Evolutionary conservation across 805 yeast species (phyloP).

Genomic region (Cyberlindnera maritima): DNA sequence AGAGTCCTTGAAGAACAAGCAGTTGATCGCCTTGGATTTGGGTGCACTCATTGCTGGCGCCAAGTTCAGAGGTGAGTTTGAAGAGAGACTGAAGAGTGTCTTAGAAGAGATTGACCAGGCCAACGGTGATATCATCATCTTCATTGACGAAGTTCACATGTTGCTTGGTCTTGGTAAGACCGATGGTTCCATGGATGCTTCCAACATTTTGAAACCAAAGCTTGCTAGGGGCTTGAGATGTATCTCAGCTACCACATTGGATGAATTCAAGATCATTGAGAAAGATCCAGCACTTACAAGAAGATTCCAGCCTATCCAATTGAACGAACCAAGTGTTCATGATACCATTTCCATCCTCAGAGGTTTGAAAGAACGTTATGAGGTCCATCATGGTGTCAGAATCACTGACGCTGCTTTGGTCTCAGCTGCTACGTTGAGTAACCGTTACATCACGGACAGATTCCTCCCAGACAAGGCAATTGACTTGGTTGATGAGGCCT

Average conservation of each 20-base stretch:
- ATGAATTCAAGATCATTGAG: conserved; percentile 92
- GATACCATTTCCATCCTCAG: conserved; percentile 90
- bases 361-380: conserved; percentile 91
- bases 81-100: conserved; percentile 79
- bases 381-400: conserved; percentile 96
- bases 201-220: conserved; percentile 89
- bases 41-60: conserved; percentile 94
- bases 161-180: conserved; percentile 88
- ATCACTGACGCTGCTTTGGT: conserved; percentile 90
- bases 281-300: conserved; percentile 95
- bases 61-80: conserved; percentile 94
- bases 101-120: conserved; percentile 81
- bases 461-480: conserved; percentile 95
- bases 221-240: conserved; percentile 92
- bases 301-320: conserved; percentile 84
- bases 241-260: conserved; percentile 95
- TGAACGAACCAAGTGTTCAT: conserved; percentile 85
- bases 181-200: conserved; percentile 95
- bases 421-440: conserved; percentile 86
- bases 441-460: conserved; percentile 88
- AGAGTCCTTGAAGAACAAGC: conserved; percentile 85
- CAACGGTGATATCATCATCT: conserved; percentile 71
- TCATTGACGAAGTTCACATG: conserved; percentile 89
- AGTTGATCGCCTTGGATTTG: conserved; percentile 78
- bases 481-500: conserved; percentile 95